Percentiles rank a stretch among this genome's conserved stretches.
phyloP scores from a whole-genome alignment of 352 stramenopile genomes.

The Nothophytophthora sp. region DNA sequence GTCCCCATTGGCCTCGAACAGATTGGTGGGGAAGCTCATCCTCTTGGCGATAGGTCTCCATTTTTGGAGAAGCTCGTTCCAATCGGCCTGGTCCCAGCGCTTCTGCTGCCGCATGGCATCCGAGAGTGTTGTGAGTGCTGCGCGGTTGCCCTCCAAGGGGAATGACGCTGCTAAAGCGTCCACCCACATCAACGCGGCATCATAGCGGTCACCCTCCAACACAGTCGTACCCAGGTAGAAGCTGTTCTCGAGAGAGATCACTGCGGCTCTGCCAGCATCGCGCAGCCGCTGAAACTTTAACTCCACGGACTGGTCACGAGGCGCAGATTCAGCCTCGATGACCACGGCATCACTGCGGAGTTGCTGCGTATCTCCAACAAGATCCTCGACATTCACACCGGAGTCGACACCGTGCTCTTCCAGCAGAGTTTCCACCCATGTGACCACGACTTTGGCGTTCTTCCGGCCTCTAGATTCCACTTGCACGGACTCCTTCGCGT shows the following conservation, averaged over 20 bases:
- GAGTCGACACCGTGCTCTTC: constrained; percentile 52
- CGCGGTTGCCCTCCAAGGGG: constrained; percentile 65
- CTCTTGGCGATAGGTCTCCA: constrained; percentile 52
- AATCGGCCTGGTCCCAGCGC: constrained; percentile 57
- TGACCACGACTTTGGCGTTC: constrained; percentile 49
- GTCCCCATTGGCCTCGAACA: constrained; percentile 61
- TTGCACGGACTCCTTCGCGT: constrained; percentile 24
- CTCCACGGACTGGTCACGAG: constrained; percentile 46
- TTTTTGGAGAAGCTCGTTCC: constrained; percentile 56
- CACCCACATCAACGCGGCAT: constrained; percentile 66
- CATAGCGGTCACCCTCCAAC: constrained; percentile 66
- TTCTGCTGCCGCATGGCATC: constrained; percentile 37
- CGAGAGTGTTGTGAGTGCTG: constrained; percentile 42
- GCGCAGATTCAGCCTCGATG: constrained; percentile 17
- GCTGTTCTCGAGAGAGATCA: constrained; percentile 73
- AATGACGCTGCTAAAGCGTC: constrained; percentile 59
- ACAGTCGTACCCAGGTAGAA: constrained; percentile 70
- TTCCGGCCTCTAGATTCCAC: constrained; percentile 30
- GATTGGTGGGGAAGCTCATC: constrained; percentile 59
- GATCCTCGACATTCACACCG: constrained; percentile 46
- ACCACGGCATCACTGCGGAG: constrained; percentile 42
- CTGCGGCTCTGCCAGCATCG: constrained; percentile 62
- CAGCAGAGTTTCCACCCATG: constrained; percentile 65
- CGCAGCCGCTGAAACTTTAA: constrained; percentile 72
- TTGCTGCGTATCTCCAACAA: constrained; percentile 47